Percentiles rank a stretch among this genome's conserved stretches.
Conservation (phyloP, 140 eudicot species). For the Senecio squalidus region DNA sequence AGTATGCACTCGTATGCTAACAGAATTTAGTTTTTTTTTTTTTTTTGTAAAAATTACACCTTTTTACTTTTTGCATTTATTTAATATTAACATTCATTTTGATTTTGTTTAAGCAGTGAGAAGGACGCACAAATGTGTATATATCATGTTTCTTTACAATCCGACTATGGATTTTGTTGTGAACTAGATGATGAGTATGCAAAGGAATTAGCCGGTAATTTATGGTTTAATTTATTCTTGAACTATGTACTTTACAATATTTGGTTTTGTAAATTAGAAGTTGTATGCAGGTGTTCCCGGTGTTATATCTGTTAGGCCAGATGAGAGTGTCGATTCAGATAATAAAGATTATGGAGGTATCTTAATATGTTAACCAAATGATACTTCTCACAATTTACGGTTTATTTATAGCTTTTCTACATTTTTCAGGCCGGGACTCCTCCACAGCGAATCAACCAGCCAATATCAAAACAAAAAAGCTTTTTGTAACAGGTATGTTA, state of each 20-base stretch:
- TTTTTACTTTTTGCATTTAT: not conserved
- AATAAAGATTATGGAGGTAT: constrained; percentile 70
- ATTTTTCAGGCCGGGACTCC: no score
- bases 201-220: constrained; percentile 56
- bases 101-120: constrained; percentile 41
- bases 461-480: constrained; percentile 73
- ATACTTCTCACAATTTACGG: no score
- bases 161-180: constrained; percentile 78
- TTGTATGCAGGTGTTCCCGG: constrained; percentile 66
- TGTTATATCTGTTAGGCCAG: constrained; percentile 64
- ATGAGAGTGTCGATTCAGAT: constrained; percentile 47
- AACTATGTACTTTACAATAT: not conserved
- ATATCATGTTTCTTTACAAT: constrained; percentile 64
- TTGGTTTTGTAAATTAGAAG: constrained; percentile 1
- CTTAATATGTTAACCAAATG: not conserved
- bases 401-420: no score
- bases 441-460: constrained; percentile 29
- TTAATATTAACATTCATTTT: not conserved
- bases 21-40: not conserved
- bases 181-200: constrained; percentile 76
- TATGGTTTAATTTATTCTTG: not conserved
- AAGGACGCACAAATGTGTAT: constrained; percentile 93
- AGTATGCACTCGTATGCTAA: constrained; percentile 41
- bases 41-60: not conserved
- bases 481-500: constrained; percentile 77